Percentiles rank a stretch among this genome's conserved stretches.
phyloP scores from a whole-genome alignment of 2,329 filamentous ascomycete species.

The Trichoderma brevicompactum region DNA sequence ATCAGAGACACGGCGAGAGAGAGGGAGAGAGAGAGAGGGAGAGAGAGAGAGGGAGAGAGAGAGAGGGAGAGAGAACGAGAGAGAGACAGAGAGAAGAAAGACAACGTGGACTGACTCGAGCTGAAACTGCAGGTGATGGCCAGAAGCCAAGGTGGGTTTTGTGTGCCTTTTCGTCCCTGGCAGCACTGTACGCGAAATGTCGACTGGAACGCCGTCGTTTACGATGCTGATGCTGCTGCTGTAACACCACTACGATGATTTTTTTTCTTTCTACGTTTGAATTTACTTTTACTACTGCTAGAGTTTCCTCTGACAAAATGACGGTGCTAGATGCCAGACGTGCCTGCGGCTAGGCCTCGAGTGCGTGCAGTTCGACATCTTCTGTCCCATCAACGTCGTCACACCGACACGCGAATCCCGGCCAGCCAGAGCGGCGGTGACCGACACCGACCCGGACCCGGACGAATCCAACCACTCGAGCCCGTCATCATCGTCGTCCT shows the following conservation, averaged over 20 bases:
- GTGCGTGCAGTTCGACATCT: constrained; percentile 26
- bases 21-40: not conserved
- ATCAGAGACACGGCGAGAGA: not conserved
- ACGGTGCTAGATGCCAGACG: constrained; percentile 13
- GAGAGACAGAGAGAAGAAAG: not conserved
- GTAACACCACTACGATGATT: not conserved
- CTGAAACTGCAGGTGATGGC: constrained; percentile 19
- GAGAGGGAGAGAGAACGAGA: not conserved
- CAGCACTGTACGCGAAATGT: not conserved
- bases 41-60: not conserved
- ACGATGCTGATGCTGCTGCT: not conserved
- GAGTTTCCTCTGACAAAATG: not conserved
- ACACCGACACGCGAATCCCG: constrained; percentile 26
- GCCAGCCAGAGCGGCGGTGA: constrained; percentile 3
- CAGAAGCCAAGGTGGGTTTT: constrained; percentile 21
- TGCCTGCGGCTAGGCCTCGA: constrained; percentile 24
- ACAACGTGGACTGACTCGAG: not conserved
- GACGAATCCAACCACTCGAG: constrained; percentile 16
- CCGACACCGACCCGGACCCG: not conserved
- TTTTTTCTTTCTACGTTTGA: not conserved
- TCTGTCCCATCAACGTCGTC: constrained; percentile 27
- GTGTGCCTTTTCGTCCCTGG: not conserved
- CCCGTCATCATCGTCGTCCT: constrained; percentile 7
- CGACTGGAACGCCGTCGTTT: not conserved
- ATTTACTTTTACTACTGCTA: no score